phyloP scores from a whole-genome alignment of 306 rosid species.

The Citrullus colocynthis region DNA sequence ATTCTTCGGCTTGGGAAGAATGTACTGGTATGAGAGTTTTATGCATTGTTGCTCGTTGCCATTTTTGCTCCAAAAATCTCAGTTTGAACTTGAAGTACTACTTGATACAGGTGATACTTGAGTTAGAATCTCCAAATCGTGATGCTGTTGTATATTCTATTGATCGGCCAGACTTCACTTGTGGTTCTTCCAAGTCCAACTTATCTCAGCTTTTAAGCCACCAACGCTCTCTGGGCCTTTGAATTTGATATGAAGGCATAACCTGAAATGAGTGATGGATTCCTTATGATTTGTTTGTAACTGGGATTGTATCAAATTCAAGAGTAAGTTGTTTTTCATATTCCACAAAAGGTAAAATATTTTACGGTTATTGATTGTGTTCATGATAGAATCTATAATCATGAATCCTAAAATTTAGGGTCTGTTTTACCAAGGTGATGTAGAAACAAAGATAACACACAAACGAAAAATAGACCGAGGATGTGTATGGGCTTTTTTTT shows the following conservation, averaged over 20 bases:
- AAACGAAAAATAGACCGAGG: too few species aligned
- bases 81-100: not conserved
- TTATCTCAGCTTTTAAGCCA: conserved; percentile 6
- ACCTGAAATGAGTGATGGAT: not conserved
- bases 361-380: not conserved
- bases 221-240: not conserved
- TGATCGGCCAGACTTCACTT: conserved; percentile 53
- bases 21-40: conserved; percentile 41
- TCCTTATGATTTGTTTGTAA: not conserved
- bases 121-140: conserved; percentile 63
- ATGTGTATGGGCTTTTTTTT: too few species aligned
- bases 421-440: not conserved
- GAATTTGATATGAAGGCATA: not conserved
- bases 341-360: not conserved
- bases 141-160: conserved; percentile 40
- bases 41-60: not conserved
- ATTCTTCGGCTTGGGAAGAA: conserved; percentile 57
- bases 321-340: not conserved
- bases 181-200: conserved; percentile 19
- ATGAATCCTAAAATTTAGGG: not conserved
- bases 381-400: not conserved
- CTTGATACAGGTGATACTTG: conserved; percentile 51
- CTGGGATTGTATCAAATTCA: not conserved
- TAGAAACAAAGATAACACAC: not conserved
- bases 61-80: not conserved